Evolutionary conservation across 495 filamentous ascomycete genomes (phyloP).

Genomic region (Daldinia caldariorum): DNA sequence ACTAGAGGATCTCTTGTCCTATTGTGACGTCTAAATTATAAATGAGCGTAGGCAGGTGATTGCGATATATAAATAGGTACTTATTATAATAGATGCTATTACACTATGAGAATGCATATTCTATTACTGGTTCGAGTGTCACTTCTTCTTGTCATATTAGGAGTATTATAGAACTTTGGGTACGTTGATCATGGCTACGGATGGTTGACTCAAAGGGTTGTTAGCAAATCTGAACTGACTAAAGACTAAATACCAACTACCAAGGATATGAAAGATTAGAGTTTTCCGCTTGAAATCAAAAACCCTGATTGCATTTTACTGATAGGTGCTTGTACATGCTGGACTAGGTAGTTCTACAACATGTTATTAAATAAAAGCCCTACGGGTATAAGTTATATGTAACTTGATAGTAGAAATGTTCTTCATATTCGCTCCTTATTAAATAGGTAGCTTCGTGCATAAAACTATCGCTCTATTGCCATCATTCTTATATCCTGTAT

Average conservation of each 20-base stretch:
- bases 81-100: background rate
- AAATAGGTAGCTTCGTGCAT: no score
- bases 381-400: no score
- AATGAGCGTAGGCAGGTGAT: background rate
- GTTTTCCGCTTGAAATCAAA: background rate
- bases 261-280: conserved; percentile 1
- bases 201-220: background rate
- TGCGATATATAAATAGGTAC: background rate
- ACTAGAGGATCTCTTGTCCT: background rate
- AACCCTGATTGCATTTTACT: no score
- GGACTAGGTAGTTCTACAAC: no score
- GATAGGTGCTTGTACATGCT: no score
- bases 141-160: background rate
- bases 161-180: background rate
- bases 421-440: no score
- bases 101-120: background rate
- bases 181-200: background rate
- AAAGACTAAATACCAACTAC: background rate
- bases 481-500: background rate
- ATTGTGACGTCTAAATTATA: background rate
- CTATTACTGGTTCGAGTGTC: background rate
- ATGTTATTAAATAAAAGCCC: no score
- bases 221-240: background rate
- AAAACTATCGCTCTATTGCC: background rate
- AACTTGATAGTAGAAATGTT: no score